A percentile compares a stretch with the other conserved stretches of the same genome.
Evolutionary conservation across 306 rosid genomes (phyloP).

Genomic region (Rosa multiflora): DNA sequence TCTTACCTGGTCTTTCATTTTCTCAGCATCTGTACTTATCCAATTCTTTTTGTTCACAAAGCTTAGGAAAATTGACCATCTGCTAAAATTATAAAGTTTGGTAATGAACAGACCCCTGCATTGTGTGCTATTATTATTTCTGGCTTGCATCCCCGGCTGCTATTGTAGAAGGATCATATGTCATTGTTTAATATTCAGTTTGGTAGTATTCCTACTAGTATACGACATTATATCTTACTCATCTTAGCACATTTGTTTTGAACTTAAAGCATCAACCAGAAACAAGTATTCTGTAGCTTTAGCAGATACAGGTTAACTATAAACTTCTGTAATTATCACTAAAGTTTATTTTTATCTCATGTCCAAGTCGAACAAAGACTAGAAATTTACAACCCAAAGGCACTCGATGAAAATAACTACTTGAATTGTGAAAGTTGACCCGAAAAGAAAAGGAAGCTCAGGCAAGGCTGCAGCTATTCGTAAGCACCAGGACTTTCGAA

Average conservation of each 20-base stretch:
- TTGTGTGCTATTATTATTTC: background rate
- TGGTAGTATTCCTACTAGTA: constrained; percentile 7
- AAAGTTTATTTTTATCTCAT: background rate
- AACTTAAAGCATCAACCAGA: constrained; percentile 10
- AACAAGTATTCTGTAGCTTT: background rate
- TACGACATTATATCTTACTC: background rate
- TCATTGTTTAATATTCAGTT: background rate
- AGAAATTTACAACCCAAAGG: background rate
- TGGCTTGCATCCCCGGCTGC: background rate
- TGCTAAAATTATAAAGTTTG: background rate
- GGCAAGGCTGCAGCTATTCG: constrained; percentile 12
- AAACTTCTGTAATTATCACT: background rate
- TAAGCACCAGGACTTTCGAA: constrained; percentile 35
- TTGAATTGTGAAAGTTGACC: background rate
- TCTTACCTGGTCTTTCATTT: background rate
- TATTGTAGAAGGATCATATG: background rate
- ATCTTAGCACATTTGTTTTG: constrained; percentile 5
- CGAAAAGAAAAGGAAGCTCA: background rate
- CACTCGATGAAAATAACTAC: background rate
- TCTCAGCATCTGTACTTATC: background rate
- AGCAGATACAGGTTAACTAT: background rate
- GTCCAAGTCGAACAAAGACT: constrained; percentile 8
- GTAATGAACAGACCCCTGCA: background rate
- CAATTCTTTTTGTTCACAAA: background rate
- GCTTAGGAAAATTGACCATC: background rate